Evolutionary conservation across 1,139 yeast genomes (phyloP).

Genomic region (Kodamaea anthophila): DNA sequence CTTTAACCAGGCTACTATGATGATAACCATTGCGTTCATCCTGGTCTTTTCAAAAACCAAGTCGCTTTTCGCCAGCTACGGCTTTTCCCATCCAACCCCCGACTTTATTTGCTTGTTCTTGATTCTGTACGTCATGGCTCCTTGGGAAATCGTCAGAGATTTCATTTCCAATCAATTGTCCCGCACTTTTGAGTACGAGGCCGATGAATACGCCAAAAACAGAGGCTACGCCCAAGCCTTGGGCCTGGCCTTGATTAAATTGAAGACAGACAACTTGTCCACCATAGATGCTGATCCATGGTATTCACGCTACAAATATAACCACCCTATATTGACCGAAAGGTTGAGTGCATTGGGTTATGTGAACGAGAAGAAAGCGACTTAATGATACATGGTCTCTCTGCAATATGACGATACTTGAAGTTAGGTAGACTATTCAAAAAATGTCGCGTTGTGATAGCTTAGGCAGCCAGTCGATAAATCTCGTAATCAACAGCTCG

Average conservation of each 20-base stretch:
- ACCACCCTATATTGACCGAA: constrained; percentile 89
- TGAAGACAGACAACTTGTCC: constrained; percentile 75
- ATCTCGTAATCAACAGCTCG: too few species aligned
- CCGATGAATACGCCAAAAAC: constrained; percentile 76
- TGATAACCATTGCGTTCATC: constrained; percentile 54
- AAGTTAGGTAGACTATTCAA: too few species aligned
- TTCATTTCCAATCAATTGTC: constrained; percentile 65
- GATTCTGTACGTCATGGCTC: constrained; percentile 68
- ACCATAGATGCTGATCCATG: constrained; percentile 85
- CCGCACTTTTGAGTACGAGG: constrained; percentile 88
- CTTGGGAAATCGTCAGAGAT: constrained; percentile 63
- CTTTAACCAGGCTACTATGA: constrained; percentile 58
- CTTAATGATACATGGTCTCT: too few species aligned
- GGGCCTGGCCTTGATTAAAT: constrained; percentile 63
- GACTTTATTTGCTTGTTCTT: constrained; percentile 73
- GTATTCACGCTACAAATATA: constrained; percentile 81
- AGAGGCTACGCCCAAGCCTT: constrained; percentile 68
- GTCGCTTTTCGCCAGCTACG: constrained; percentile 74
- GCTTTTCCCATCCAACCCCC: constrained; percentile 62
- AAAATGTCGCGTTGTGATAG: too few species aligned
- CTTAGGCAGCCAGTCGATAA: too few species aligned
- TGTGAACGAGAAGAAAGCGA: constrained; percentile 40
- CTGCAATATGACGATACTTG: too few species aligned
- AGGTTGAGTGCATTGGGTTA: constrained; percentile 69
- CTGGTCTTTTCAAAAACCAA: constrained; percentile 73